Base-by-base conservation (phyloP, 192 early-diverging fungal genomes). In the Umbelopsis sp. region DNA sequence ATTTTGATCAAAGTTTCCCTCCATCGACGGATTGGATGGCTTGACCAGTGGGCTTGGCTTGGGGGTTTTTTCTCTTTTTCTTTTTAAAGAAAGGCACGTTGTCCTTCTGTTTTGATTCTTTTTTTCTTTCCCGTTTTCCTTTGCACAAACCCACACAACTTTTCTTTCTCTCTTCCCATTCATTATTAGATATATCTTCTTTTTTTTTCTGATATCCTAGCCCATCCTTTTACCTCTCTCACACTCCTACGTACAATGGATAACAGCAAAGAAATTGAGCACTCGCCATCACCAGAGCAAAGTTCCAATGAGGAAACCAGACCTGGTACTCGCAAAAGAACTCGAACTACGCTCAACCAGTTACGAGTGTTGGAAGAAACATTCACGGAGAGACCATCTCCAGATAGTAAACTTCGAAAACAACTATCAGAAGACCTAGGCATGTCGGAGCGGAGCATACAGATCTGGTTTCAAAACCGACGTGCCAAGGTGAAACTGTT, bases 391-490 rank as follows among this genome's bases (percentile, higher is more conserved):
- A 85, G 89, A 54, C 83, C 88, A 24, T 87, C 85, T 34, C 91
- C 91, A 47, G 85, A 84, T 70, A 80, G 85, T 43, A 85, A 88
- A 56, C 77, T 86, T 29, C 85, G 91, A 7, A 83, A 90, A 56
- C 81, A 82, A 16, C 77, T 93, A 20, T 85, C 87, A 45, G 86
- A 90, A 74, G 76, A 82, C 34, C 75, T 92, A 31, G 84, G 85
- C 54, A 89, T 93, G 88, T 84, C 86, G 11, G 80, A 84, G 54
- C 86, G 91, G 29, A 83, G 89, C 51, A 88, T 93, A 53, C 91
- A 93, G 72, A 90, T 93, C 59, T 93, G 91, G 91, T 93, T 93
- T 76, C 91, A 93, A 75, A 93, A 93, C 77, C 76, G 89, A 62
- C 76, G 91, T 17, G 90, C 90, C 38, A 93, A 93, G 70, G 82